phyloP scores from a whole-genome alignment of 768 basidiomycete genomes.

The Suillus hirtellus region DNA sequence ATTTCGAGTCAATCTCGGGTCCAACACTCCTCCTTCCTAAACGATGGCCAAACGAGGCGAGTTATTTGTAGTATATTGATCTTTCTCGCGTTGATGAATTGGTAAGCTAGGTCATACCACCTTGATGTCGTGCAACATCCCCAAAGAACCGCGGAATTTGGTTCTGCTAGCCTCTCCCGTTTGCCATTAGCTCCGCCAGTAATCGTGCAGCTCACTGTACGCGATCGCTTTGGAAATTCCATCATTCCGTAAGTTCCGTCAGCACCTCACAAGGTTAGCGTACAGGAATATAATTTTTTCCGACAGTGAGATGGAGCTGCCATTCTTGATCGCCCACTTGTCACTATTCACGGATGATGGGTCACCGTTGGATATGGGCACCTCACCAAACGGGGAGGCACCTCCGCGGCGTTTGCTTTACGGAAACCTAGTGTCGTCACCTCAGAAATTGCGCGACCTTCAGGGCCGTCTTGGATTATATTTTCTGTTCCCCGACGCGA shows the following conservation, averaged over 20 bases:
- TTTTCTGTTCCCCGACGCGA: constrained; percentile 90
- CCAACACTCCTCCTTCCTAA: constrained; percentile 58
- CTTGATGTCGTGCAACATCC: constrained; percentile 89
- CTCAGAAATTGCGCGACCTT: constrained; percentile 77
- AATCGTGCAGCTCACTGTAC: constrained; percentile 75
- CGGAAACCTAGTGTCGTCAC: constrained; percentile 82
- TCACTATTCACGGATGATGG: constrained; percentile 76
- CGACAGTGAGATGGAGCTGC: constrained; percentile 79
- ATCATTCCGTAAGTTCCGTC: constrained; percentile 71
- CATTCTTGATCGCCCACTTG: constrained; percentile 84
- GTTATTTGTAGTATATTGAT: constrained; percentile 21
- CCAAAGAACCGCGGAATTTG: constrained; percentile 78
- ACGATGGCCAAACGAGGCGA: constrained; percentile 56
- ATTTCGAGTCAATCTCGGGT: constrained; percentile 50
- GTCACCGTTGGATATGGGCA: constrained; percentile 61
- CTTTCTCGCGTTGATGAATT: constrained; percentile 20
- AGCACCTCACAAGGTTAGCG: constrained; percentile 19
- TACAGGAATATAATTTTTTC: constrained; percentile 23
- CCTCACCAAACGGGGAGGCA: constrained; percentile 44
- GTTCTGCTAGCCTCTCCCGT: constrained; percentile 69
- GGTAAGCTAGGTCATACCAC: constrained; percentile 58
- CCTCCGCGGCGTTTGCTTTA: constrained; percentile 67
- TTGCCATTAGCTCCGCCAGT: constrained; percentile 84
- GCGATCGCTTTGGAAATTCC: constrained; percentile 68
- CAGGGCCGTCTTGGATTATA: constrained; percentile 82